Conservation (phyloP, 805 yeast species). For the Blastobotrys peoriensis region DNA sequence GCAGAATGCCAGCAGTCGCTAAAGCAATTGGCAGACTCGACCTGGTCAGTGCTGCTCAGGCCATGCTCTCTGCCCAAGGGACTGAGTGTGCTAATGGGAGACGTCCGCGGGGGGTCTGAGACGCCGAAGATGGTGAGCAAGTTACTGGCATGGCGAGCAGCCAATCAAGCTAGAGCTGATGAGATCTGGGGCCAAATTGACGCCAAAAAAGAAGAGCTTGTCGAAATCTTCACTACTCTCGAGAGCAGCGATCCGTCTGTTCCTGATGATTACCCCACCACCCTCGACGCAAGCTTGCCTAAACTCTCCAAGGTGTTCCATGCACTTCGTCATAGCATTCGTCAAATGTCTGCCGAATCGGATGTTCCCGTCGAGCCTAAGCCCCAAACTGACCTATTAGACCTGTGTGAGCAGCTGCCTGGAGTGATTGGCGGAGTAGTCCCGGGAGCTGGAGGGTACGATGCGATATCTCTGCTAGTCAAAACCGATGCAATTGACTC, state of each 20-base stretch:
- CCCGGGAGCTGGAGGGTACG: conserved; percentile 98
- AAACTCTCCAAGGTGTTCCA: conserved; percentile 2
- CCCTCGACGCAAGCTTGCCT: not conserved
- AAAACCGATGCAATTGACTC: conserved; percentile 38
- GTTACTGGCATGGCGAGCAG: conserved; percentile 64
- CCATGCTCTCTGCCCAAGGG: conserved; percentile 63
- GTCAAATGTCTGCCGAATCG: conserved; percentile 53
- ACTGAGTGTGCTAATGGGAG: conserved; percentile 80
- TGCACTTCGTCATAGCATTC: conserved; percentile 52
- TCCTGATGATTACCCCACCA: not conserved
- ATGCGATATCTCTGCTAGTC: conserved; percentile 76
- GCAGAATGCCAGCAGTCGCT: conserved; percentile 31
- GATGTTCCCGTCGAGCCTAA: conserved; percentile 88
- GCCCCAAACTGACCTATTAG: conserved; percentile 63
- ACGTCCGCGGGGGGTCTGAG: conserved; percentile 85
- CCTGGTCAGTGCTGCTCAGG: not conserved
- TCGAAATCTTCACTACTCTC: conserved; percentile 42
- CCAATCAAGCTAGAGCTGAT: conserved; percentile 44
- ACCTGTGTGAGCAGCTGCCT: conserved; percentile 46
- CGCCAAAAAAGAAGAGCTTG: conserved; percentile 51
- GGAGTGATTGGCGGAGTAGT: conserved; percentile 96
- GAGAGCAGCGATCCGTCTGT: conserved; percentile 28
- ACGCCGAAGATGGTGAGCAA: conserved; percentile 83
- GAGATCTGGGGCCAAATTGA: conserved; percentile 52
- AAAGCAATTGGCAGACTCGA: conserved; percentile 35